These are phyloP conservation scores for Erigeron canadensis DNA, from an alignment of 129 eudicot genomes.

Conservation along the genomic window DNA sequence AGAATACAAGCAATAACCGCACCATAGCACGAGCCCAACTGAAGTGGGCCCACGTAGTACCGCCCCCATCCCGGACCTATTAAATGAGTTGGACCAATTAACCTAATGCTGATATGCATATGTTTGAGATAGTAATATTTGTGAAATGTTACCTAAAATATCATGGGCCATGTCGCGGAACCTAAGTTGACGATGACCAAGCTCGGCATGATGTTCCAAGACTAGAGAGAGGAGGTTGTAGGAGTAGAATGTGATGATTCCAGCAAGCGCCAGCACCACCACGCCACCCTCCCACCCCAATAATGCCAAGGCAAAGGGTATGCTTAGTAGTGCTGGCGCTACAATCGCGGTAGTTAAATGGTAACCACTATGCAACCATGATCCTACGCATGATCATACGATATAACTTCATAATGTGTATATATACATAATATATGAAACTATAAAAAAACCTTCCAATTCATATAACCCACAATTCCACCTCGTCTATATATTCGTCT, in stretches of 20 bases:
- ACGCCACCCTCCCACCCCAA: conserved; percentile 77
- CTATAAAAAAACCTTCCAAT: too few species aligned
- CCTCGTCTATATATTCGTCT: too few species aligned
- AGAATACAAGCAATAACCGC: conserved; percentile 68
- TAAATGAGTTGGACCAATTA: neutral
- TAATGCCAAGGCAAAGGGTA: conserved; percentile 61
- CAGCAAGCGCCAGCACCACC: conserved; percentile 42
- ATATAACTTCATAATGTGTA: neutral
- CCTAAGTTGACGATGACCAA: conserved; percentile 69
- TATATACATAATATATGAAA: too few species aligned
- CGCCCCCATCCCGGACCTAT: conserved; percentile 81
- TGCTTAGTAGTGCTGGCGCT: conserved; percentile 78
- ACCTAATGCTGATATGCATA: neutral
- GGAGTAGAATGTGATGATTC: conserved; percentile 68
- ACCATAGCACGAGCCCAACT: conserved; percentile 60
- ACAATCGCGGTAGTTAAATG: conserved; percentile 87
- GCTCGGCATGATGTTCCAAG: conserved; percentile 68
- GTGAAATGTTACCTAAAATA: conserved; percentile 51
- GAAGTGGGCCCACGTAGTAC: conserved; percentile 81
- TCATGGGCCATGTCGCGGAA: conserved; percentile 83
- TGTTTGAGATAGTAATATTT: neutral
- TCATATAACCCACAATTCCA: too few species aligned
- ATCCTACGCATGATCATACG: conserved; percentile 43
- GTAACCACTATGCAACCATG: conserved; percentile 90
- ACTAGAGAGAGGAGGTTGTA: conserved; percentile 67